Evolutionary conservation across 805 yeast genomes (phyloP), one percentile per base, ranked within the genome.

Genomic region (Blastobotrys attinorum): DNA sequence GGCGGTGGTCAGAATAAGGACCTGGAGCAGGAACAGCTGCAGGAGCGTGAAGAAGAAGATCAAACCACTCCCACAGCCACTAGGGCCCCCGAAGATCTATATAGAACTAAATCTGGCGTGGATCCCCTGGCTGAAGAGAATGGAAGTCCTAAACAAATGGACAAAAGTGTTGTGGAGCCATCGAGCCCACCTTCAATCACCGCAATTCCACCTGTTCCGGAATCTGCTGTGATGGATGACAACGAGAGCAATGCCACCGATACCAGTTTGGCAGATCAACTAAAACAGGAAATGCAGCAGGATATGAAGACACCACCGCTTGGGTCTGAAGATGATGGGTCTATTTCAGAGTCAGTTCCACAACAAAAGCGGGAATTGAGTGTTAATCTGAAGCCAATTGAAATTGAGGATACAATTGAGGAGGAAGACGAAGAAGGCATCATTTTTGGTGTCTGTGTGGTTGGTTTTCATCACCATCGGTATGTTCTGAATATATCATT

Each of bases 391-490:
- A 18, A 44, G 15, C 50, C 50, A 11, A 47, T 47, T 15, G 43
- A 33, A 17, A 18, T 31, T n/a, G 45, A 35, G 17, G 31, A 42
- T 3, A 32, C 16, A 4, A 6, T 23, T 5, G 39, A 13, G 10
- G 37, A 23, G 10, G 46, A 42, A 4, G 44, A 43, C 7, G 47
- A 40, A 10, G 50, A 42, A 16, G 47, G 59, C 39, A 59, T 79
- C 53, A 74, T 90, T 2, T 80, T 85, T 60, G 96, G 96, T 10
- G 75, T 89, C 2, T 82, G 95, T 51, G 75, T 92, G 11, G 95
- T 89, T 17, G 95, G 94, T 52, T 90, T 90, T 70, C 95, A 90
- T 59, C 97, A 92, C 57, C 60, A 75, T 7, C 18, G 41, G 41
- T 39, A 31, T 13, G 41, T 3, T 11, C 31, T 23, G 18, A 18